A percentile compares a stretch with the other conserved stretches of the same genome.
These are phyloP conservation scores for Curvularia verruculosa DNA, from an alignment of 2,329 filamentous ascomycete species.

Conservation along the genomic window DNA sequence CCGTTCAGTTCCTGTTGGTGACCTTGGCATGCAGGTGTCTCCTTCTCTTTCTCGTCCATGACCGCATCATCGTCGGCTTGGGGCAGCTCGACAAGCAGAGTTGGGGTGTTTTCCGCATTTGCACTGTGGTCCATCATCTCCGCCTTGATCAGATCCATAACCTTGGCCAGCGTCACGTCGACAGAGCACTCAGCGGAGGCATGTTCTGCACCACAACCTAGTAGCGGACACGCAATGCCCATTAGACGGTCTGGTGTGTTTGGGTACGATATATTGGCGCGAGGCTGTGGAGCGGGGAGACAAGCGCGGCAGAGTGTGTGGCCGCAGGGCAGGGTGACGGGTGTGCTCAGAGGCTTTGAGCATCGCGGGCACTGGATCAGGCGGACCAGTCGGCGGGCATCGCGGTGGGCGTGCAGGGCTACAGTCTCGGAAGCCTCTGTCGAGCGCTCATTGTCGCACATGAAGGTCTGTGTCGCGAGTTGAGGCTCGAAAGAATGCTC, in stretches of 20 bases:
- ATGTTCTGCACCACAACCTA: constrained; percentile 71
- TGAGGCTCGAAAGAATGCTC: constrained; percentile 42
- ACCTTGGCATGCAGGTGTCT: constrained; percentile 18
- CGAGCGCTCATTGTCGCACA: constrained; percentile 49
- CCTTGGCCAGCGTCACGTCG: constrained; percentile 77
- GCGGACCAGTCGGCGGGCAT: constrained; percentile 70
- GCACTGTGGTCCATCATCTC: constrained; percentile 56
- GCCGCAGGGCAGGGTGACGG: constrained; percentile 82
- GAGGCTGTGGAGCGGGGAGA: constrained; percentile 68
- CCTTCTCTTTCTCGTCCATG: constrained; percentile 49
- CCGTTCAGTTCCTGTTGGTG: constrained; percentile 58
- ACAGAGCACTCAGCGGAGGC: constrained; percentile 75
- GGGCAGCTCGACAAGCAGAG: constrained; percentile 51
- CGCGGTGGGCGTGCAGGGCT: constrained; percentile 57
- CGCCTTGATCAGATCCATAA: constrained; percentile 61
- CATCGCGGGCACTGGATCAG: constrained; percentile 80
- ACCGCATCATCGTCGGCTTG: constrained; percentile 44
- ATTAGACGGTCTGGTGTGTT: constrained; percentile 68
- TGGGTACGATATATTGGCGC: constrained; percentile 79
- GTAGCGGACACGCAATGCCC: constrained; percentile 77
- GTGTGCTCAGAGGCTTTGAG: constrained; percentile 68
- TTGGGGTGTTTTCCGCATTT: constrained; percentile 41
- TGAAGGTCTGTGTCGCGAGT: constrained; percentile 46
- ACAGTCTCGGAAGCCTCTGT: constrained; percentile 42
- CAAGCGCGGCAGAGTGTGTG: constrained; percentile 77